Evolutionary conservation across 2,329 filamentous ascomycete genomes (phyloP), one percentile per base, ranked within the genome.

Genomic region (Zalaria sp.): DNA sequence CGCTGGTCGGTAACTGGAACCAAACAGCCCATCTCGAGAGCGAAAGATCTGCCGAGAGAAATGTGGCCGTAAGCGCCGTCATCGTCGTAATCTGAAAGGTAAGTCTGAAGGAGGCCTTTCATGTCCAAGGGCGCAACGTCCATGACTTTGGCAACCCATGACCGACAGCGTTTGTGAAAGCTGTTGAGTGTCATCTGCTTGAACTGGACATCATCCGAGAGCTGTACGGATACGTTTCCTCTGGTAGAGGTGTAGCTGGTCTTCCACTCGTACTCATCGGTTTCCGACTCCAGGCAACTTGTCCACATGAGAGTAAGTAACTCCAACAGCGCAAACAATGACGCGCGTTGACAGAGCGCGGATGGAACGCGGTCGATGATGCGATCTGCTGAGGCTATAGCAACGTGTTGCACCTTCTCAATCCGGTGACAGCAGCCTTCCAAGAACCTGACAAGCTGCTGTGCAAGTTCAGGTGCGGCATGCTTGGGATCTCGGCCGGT

Each of bases 71-170:
- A 94, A 1, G 80, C 79, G 39, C 83, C 84, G 49, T 94, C 85
- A 50, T 96, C 88, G 46, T 93, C 83, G 51, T 88, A 94, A 51
- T 94, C 88, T 1, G 93, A 95, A 10, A 98, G 71, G 57, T 98
- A 96, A 0, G 91, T 96, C 63, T 94, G 91, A 35, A 99, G 70
- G 18, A 98, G 70, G 0, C 93, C 91, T 63, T 98, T 98, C 46
- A 96, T 79, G 60, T 98, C 89, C 25, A 94, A 69, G 4, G 91
- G 89, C 3, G 93, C 87, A 38, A 93, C 74, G 50, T 83, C 81
- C 51, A 96, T 78, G 5, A 85, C 83, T 28, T 75, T 68, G 18
- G 75, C 77, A 1, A 98, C 80, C 91, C 91, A 98, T 3, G 62
- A 63, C 49, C 77, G 83, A 29, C 88, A 87, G 50, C 77, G 79